phyloP scores from a whole-genome alignment of 2,329 filamentous ascomycete species.

The Nemania abortiva region DNA sequence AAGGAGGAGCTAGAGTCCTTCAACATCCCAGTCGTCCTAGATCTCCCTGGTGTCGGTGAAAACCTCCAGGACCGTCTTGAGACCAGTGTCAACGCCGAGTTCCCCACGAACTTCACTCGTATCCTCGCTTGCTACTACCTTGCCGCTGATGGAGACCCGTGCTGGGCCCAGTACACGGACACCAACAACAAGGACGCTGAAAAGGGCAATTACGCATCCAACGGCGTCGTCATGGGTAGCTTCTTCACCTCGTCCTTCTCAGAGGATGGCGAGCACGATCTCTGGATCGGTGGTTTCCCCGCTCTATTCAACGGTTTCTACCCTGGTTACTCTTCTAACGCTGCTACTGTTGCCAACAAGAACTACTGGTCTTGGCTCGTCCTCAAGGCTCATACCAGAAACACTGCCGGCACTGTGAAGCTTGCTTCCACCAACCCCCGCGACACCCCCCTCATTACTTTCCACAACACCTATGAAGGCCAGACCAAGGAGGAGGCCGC shows the following conservation, averaged over 20 bases:
- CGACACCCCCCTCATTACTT: slow-evolving; percentile 72
- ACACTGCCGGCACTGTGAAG: slow-evolving; percentile 70
- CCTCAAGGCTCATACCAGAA: slow-evolving; percentile 69
- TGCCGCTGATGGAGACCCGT: slow-evolving; percentile 52
- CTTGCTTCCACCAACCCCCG: slow-evolving; percentile 72
- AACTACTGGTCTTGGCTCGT: slow-evolving; percentile 60
- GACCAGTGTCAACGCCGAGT: slow-evolving; percentile 59
- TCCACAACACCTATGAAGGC: slow-evolving; percentile 70
- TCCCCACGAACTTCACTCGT: slow-evolving; percentile 54
- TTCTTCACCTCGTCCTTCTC: slow-evolving; percentile 46
- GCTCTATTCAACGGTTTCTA: slow-evolving; percentile 57
- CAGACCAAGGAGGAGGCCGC: slow-evolving; percentile 56
- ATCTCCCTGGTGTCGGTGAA: slow-evolving; percentile 68
- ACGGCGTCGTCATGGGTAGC: slow-evolving; percentile 52
- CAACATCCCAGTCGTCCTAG: slow-evolving; percentile 57
- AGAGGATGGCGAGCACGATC: slow-evolving; percentile 49
- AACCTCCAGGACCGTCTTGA: slow-evolving; percentile 70
- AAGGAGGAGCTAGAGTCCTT: slow-evolving; percentile 53
- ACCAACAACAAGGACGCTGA: slow-evolving; percentile 38
- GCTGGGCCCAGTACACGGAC: slow-evolving; percentile 46
- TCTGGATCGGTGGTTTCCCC: slow-evolving; percentile 56
- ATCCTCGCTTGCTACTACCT: slow-evolving; percentile 54
- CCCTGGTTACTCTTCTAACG: slow-evolving; percentile 53
- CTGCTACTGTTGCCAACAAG: slow-evolving; percentile 52
- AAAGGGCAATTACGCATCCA: slow-evolving; percentile 52